Conservation (phyloP, 768 basidiomycete species). For the Kondoa malvinella region DNA sequence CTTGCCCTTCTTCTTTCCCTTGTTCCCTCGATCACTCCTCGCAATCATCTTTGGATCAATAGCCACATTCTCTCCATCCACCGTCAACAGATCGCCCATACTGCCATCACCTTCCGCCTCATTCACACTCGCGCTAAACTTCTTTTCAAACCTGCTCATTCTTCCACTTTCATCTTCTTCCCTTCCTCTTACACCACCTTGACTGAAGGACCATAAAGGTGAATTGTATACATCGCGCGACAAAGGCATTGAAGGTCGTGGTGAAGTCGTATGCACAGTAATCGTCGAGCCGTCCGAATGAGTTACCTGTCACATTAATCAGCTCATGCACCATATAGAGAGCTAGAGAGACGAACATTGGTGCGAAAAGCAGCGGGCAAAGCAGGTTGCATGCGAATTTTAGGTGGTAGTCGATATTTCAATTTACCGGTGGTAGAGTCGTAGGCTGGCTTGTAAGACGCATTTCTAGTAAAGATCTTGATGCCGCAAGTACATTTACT, state of each 20-base stretch:
- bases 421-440: not conserved
- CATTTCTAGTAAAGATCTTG: not conserved
- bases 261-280: slow-evolving; percentile 13
- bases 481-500: not conserved
- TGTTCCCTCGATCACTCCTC: not conserved
- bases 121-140: not conserved
- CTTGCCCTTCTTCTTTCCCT: slow-evolving; percentile 6
- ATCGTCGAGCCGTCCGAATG: slow-evolving; percentile 9
- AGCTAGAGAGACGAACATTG: slow-evolving; percentile 6
- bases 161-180: slow-evolving; percentile 15
- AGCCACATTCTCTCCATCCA: not conserved
- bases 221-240: slow-evolving; percentile 15
- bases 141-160: slow-evolving; percentile 15
- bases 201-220: slow-evolving; percentile 12
- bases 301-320: slow-evolving; percentile 10
- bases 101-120: not conserved
- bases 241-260: slow-evolving; percentile 12
- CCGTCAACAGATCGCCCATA: not conserved
- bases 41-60: not conserved
- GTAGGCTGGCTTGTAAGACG: not conserved
- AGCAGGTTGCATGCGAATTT: not conserved
- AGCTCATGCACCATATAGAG: too few relatives aligned
- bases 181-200: not conserved
- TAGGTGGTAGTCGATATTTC: not conserved
- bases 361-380: slow-evolving; percentile 12